Percentiles rank a stretch among this genome's conserved stretches.
Conservation (phyloP, 768 basidiomycete genomes). For the Pisolithus orientalis region DNA sequence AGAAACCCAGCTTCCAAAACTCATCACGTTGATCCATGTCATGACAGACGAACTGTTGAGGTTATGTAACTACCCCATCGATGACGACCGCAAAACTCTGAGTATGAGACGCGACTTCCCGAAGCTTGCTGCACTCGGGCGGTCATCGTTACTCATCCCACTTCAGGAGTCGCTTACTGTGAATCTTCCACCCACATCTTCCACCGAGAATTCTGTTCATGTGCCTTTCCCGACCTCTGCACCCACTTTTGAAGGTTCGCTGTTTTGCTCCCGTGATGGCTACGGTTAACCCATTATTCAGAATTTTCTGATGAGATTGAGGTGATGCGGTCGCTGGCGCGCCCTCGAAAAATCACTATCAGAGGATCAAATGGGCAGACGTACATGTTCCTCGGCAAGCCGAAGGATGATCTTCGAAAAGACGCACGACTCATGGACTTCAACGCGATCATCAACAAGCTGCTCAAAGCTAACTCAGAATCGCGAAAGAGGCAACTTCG, state of each 20-base stretch:
- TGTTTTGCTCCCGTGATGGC: too few relatives aligned
- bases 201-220: slow-evolving; percentile 46
- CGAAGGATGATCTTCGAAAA: slow-evolving; percentile 95
- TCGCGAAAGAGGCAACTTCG: slow-evolving; percentile 86
- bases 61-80: slow-evolving; percentile 53
- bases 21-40: slow-evolving; percentile 47
- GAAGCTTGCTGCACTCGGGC: slow-evolving; percentile 48
- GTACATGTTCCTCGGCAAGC: slow-evolving; percentile 94
- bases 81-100: slow-evolving; percentile 31
- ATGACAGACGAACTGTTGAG: slow-evolving; percentile 69
- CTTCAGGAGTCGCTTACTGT: slow-evolving; percentile 90
- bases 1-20: slow-evolving; percentile 34
- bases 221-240: slow-evolving; percentile 75
- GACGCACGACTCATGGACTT: slow-evolving; percentile 98
- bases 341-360: slow-evolving; percentile 87
- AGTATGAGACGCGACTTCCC: slow-evolving; percentile 48
- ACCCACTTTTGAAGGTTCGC: slow-evolving; percentile 71
- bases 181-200: slow-evolving; percentile 72
- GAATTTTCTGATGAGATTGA: slow-evolving; percentile 80
- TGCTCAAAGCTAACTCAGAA: slow-evolving; percentile 90
- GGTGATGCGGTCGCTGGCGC: slow-evolving; percentile 87
- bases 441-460: slow-evolving; percentile 94
- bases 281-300: slow-evolving; percentile 22
- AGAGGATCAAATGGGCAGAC: slow-evolving; percentile 72
- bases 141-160: slow-evolving; percentile 74